Evolutionary conservation across 306 rosid species (phyloP).

Genomic region (Malus orientalis): DNA sequence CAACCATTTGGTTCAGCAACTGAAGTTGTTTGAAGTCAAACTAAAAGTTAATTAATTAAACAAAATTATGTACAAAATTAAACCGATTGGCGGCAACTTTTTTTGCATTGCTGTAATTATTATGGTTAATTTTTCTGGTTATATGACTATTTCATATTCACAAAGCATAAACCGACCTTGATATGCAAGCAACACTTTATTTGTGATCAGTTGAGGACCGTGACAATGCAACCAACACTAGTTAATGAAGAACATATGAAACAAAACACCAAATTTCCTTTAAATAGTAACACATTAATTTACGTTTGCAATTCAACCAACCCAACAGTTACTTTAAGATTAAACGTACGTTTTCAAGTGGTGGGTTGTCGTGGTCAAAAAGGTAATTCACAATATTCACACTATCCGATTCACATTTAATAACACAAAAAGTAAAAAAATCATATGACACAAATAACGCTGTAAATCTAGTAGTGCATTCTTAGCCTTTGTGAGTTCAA

Average conservation of each 20-base stretch:
- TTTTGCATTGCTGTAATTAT: not conserved
- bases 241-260: not conserved
- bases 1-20: not conserved
- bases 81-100: not conserved
- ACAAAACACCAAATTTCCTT: not conserved
- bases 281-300: not conserved
- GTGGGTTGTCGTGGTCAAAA: not conserved
- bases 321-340: not conserved
- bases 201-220: too few relatives aligned
- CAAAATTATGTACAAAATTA: not conserved
- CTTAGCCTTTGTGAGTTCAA: too few relatives aligned
- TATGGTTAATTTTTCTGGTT: too few relatives aligned
- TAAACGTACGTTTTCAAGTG: not conserved
- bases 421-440: too few relatives aligned
- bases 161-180: too few relatives aligned
- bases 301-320: not conserved
- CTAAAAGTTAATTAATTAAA: too few relatives aligned
- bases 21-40: not conserved
- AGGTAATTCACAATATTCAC: not conserved
- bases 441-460: not conserved
- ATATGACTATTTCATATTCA: too few relatives aligned
- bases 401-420: accelerated
- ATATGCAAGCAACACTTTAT: too few relatives aligned
- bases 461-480: too few relatives aligned
- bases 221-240: too few relatives aligned